Conservation (phyloP, 208 protist genomes). For the Acanthamoeba lenticulata region DNA sequence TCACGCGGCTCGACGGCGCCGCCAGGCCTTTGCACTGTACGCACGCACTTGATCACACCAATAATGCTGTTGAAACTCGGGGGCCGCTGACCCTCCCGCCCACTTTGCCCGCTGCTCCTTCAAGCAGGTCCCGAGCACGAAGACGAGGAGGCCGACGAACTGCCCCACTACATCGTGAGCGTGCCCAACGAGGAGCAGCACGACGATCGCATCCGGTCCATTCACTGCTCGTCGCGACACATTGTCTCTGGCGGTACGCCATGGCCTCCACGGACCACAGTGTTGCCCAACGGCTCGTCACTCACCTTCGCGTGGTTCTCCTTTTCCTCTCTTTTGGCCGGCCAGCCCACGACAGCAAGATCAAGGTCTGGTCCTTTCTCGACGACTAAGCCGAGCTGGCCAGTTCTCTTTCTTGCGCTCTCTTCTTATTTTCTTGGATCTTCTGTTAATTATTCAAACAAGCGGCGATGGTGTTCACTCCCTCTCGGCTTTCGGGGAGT, state of each 20-base stretch:
- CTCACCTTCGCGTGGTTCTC: not conserved
- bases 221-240: constrained; percentile 36
- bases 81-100: no score
- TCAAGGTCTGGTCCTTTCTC: constrained; percentile 28
- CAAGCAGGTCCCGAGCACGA: not conserved
- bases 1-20: not conserved
- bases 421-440: no score
- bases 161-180: not conserved
- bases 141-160: not conserved
- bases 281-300: not conserved
- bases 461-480: no score
- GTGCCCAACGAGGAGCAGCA: not conserved
- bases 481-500: no score
- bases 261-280: not conserved
- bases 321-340: not conserved
- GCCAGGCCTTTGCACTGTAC: not conserved
- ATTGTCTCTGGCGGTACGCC: constrained; percentile 37
- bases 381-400: no score
- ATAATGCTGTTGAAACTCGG: no score
- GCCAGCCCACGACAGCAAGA: not conserved
- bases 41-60: no score
- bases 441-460: no score
- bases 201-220: constrained; percentile 32
- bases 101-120: not conserved
- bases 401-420: no score